These are phyloP conservation scores for Aspergillus sergii DNA, from an alignment of 2,329 filamentous ascomycete species.

Conservation along the genomic window DNA sequence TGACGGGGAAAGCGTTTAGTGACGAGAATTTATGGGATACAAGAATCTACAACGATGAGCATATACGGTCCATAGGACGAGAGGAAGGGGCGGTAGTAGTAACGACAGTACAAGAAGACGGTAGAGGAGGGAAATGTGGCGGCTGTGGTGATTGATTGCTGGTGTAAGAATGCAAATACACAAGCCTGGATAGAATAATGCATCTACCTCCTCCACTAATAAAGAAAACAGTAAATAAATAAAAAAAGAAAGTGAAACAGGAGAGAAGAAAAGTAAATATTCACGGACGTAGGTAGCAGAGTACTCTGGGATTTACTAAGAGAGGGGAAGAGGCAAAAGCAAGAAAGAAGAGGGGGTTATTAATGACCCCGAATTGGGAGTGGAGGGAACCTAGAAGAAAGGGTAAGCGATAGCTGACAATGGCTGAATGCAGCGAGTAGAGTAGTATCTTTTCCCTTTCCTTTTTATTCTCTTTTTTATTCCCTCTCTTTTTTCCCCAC, in stretches of 20 bases:
- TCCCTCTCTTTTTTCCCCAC: too few species aligned
- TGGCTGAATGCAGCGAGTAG: conserved; percentile 17
- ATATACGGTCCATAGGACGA: background rate
- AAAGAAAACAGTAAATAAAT: background rate
- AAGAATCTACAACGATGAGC: background rate
- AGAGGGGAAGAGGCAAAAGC: conserved; percentile 10
- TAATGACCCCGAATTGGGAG: conserved; percentile 7
- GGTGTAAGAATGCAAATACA: background rate
- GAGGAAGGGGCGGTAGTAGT: background rate
- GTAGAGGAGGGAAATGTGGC: background rate
- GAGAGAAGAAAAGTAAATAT: background rate
- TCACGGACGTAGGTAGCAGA: background rate
- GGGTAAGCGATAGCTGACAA: conserved; percentile 16
- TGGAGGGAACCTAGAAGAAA: conserved; percentile 18
- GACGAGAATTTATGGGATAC: background rate
- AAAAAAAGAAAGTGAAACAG: background rate
- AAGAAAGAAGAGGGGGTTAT: conserved; percentile 13
- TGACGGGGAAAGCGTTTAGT: background rate
- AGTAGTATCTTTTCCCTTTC: conserved; percentile 14
- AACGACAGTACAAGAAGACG: background rate
- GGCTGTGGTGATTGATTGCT: background rate
- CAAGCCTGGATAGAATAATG: background rate
- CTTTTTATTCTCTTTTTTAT: background rate
- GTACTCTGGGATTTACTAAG: background rate
- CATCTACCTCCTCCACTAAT: too few species aligned